These are phyloP conservation scores for Hirschioporus abietinus DNA, from an alignment of 768 basidiomycete species.

Conservation along the genomic window DNA sequence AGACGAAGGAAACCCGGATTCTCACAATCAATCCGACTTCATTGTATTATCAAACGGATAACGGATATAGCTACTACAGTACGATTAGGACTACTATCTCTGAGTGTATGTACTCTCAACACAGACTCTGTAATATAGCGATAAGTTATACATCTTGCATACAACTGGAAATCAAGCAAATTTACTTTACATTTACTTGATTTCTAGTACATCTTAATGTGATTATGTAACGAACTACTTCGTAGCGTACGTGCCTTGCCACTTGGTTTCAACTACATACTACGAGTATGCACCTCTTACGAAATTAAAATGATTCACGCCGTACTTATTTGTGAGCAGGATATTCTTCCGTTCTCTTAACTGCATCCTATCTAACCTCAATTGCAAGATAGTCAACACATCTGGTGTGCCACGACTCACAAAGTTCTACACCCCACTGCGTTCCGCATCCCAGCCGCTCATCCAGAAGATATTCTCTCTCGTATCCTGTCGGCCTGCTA, in stretches of 20 bases:
- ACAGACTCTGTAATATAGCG: neutral
- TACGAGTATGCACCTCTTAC: neutral
- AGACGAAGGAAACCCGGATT: too few species aligned
- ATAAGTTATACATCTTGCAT: neutral
- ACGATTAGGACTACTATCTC: neutral
- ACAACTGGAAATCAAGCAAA: too few species aligned
- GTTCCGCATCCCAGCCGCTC: conserved; percentile 57
- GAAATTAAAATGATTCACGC: conserved; percentile 65
- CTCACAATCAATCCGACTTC: too few species aligned
- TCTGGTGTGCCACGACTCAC: conserved; percentile 79
- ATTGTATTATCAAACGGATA: too few species aligned
- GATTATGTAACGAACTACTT: neutral
- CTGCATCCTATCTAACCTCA: conserved; percentile 8
- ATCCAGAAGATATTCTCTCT: conserved; percentile 89
- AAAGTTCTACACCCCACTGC: conserved; percentile 84
- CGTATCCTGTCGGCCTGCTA: conserved; percentile 72
- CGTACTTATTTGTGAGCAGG: conserved; percentile 70
- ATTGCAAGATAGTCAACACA: conserved; percentile 70
- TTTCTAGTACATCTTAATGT: neutral
- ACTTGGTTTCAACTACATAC: neutral
- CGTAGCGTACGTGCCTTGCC: neutral
- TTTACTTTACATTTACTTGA: too few species aligned
- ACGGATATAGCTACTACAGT: too few species aligned
- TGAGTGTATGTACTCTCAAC: neutral
- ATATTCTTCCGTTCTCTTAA: neutral